Conservation (phyloP, 2,329 filamentous ascomycete genomes). For the Fusarium devonianum region DNA sequence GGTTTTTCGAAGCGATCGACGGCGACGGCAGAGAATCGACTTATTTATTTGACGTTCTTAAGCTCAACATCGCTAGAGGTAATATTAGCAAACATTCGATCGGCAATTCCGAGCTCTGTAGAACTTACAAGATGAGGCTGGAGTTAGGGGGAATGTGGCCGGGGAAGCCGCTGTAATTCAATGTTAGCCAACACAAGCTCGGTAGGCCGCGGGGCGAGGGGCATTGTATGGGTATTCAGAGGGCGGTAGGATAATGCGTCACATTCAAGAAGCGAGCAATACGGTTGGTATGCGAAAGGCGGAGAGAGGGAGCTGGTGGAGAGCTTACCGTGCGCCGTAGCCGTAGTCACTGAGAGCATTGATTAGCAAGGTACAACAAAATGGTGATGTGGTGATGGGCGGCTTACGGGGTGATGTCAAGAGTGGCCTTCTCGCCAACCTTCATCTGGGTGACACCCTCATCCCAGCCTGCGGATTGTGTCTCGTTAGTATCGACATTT, state of each 20-base stretch:
- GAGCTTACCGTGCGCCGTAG: constrained; percentile 66
- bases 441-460: constrained; percentile 87
- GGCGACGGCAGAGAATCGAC: not conserved
- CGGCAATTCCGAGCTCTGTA: not conserved
- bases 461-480: constrained; percentile 70
- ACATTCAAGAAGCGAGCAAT: constrained; percentile 54
- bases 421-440: constrained; percentile 85
- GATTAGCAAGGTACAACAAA: constrained; percentile 24
- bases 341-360: constrained; percentile 62
- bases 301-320: constrained; percentile 5
- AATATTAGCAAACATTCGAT: constrained; percentile 7
- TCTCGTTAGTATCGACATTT: constrained; percentile 16
- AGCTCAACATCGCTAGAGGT: constrained; percentile 71
- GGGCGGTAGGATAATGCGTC: too few species aligned
- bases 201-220: too few species aligned
- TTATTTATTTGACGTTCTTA: constrained; percentile 63
- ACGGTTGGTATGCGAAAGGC: constrained; percentile 12
- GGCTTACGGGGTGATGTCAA: constrained; percentile 71
- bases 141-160: constrained; percentile 77
- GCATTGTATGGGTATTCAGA: too few species aligned
- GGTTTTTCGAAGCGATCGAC: constrained; percentile 12
- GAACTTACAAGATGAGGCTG: constrained; percentile 85
- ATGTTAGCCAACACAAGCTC: constrained; percentile 15
- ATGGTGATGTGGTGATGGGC: too few species aligned
- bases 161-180: constrained; percentile 71